phyloP scores from a whole-genome alignment of 495 filamentous ascomycete species.

The Saxophila tyrrhenica region DNA sequence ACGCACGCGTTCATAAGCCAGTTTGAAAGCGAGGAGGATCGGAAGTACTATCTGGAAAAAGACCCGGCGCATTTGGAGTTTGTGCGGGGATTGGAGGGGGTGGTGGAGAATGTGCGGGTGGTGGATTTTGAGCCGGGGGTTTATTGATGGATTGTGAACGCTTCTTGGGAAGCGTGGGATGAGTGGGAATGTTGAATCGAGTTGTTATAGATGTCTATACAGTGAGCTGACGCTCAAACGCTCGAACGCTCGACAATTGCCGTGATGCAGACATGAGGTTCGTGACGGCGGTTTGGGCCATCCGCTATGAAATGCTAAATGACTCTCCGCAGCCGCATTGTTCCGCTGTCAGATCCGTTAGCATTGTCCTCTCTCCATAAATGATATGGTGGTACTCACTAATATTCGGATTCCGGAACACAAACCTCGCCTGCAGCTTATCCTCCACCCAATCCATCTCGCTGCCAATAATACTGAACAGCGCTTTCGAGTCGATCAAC shows the following conservation, averaged over 20 bases:
- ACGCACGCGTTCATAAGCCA: slow-evolving; percentile 53
- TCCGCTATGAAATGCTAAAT: slow-evolving; percentile 62
- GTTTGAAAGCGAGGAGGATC: slow-evolving; percentile 40
- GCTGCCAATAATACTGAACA: slow-evolving; percentile 95
- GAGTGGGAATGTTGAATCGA: background rate
- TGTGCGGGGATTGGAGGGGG: slow-evolving; percentile 16
- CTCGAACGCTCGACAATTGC: background rate
- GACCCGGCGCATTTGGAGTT: slow-evolving; percentile 33
- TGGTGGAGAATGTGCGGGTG: slow-evolving; percentile 29
- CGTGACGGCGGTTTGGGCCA: background rate
- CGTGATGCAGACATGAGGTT: too few relatives aligned
- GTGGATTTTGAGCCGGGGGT: slow-evolving; percentile 34
- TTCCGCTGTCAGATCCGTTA: slow-evolving; percentile 52
- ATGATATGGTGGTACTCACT: slow-evolving; percentile 61
- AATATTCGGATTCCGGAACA: slow-evolving; percentile 95
- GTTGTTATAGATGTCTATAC: too few relatives aligned
- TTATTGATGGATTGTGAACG: slow-evolving; percentile 5
- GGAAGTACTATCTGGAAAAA: slow-evolving; percentile 29
- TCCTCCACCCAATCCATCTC: slow-evolving; percentile 99
- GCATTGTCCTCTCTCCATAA: background rate
- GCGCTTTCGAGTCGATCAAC: slow-evolving; percentile 87
- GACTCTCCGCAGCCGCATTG: slow-evolving; percentile 96
- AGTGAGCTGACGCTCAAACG: too few relatives aligned
- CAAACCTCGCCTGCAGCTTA: slow-evolving; percentile 76
- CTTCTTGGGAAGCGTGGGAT: background rate